Evolutionary conservation across 164 flowering plant species (phyloP), one percentile per base, ranked within the genome.

Genomic region (Sedum album): DNA sequence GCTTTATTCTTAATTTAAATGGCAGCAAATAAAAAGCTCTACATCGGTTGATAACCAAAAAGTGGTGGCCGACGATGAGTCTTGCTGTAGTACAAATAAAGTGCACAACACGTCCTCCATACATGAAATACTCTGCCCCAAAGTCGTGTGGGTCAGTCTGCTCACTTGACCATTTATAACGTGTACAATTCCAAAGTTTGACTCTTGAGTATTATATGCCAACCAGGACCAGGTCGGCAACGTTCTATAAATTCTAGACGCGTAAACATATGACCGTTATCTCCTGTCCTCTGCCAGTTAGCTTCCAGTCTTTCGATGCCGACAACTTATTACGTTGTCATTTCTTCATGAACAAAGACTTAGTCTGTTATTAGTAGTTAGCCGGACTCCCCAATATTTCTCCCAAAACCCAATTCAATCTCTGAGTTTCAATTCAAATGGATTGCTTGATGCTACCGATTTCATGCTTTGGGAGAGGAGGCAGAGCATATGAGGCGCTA

Each of bases 381-480:
- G 35, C 62, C 28, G 17, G 33, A 57, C 18, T 49, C 8, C 31
- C 9, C 11, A 35, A 53, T 11, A 23, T 53, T 53, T 23, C 60
- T 53, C 26, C 61, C n/a, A n/a, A 26, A 55, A 26, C 18, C 31
- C 31, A 0, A 14, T 2, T 41, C 46, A 41, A 41, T 6, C 1
- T 35, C 38, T 7, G 38, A n/a, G 38, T 35, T 35, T 35, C 38
- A 35, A 3, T 35, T 35, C 7, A 35, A 44, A 44, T 85, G 89
- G 87, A 75, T 63, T 87, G 93, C 77, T 74, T 84, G 75, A 82
- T 84, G 25, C 36, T 78, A 53, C 93, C 93, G 1, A 82, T 84
- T 9, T 51, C 68, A 4, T 49, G 79, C 69, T 14, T 17, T 11
- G 51, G 73, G 11, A 70, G 75, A 67, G 70, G 81, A 33, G 72